Base-by-base conservation (phyloP, 306 rosid genomes). In the Quercus robur region DNA sequence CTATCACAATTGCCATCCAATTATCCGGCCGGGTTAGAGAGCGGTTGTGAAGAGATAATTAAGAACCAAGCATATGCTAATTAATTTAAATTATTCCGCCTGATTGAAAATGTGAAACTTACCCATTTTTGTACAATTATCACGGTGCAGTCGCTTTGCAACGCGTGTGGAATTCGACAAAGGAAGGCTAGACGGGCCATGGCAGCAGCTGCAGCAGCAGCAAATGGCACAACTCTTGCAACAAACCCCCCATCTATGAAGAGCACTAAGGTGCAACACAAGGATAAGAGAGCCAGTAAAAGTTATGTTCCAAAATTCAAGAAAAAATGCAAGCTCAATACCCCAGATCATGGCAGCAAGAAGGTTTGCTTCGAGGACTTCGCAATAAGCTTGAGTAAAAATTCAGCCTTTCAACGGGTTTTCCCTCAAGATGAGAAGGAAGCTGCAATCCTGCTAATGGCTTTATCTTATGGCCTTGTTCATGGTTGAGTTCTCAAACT, bases 401-500 rank as follows among this genome's bases (percentile, higher is more conserved):
- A 84, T n/a, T 52, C 93, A 44, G 71, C 89, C 55, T 72, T 90
- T 67, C 91, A 91, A 68, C 88, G 89, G 74, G 96, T 89, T 77
- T 95, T 93, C 86, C 99, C 99, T 63, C 99, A 90, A 79, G 99
- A 95, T 13, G 99, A 95, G 92, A 95, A 84, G 81, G 99, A 95
- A 63, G 99, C 99, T 12, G 99, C 99, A 0, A 93, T 93, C 73
- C 76, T 95, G 54, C 94, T 95, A 38, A 95, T 95, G 99, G 92
- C 99, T 75, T 74, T 95, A 77, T 95, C 99, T 72, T 91, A 92
- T 77, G 98, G 97, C 72, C 86, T 95, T n/a, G 90, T 93, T 77
- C 94, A 86, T 70, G 94, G 97, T 81, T 95, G 84, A 94, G 35
- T 12, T 59, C 44, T 78, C 75, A 23, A 10, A 11, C 69, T 30